Evolutionary conservation across 1,139 yeast species (phyloP), one percentile per base, ranked within the genome.

Genomic region (Geotrichum restrictum): DNA sequence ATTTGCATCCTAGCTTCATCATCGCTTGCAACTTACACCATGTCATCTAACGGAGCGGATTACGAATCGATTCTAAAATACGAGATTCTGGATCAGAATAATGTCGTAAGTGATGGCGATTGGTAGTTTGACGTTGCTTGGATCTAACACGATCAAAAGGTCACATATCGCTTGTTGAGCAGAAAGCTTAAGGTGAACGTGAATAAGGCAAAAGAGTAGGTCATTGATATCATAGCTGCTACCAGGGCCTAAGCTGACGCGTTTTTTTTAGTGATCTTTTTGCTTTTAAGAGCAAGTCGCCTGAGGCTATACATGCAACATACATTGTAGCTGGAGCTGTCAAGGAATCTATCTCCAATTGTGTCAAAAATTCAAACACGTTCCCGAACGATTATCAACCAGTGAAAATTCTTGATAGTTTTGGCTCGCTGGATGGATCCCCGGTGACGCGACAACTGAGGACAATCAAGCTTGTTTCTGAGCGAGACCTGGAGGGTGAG

Each of bases 241-340:
- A 19, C 18, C 13, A 27, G 7, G 2, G 8, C 29, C 29, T 24
- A 8, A 5, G 5, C 34, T 45, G 14, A 47, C 41, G 16, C 34
- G 33, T 24, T 37, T 18, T 38, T 39, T 11, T 3, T 31, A 52
- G 55, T 40, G 45, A 40, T 22, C 57, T 62, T 34, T 57, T 50
- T 41, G 48, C 55, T 16, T 62, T 60, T 46, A 50, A 59, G 44
- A 14, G 27, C 6, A 32, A 54, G 8, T 33, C 57, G 3, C 52
- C 56, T 6, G 56, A 51, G 4, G 32, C 48, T 8, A 51, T 60
- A 10, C 56, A 57, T 36, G 63, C 64, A n/a, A 62, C 63, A 4
- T 62, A 57, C 40, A 51, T 59, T 14, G 22, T 62, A 11, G 46
- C 59, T 1, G 65, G 64, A 5, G 22, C 32, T 13, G 43, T 40